Evolutionary conservation across 2,329 filamentous ascomycete species (phyloP).

Genomic region (Daldinia sp.): DNA sequence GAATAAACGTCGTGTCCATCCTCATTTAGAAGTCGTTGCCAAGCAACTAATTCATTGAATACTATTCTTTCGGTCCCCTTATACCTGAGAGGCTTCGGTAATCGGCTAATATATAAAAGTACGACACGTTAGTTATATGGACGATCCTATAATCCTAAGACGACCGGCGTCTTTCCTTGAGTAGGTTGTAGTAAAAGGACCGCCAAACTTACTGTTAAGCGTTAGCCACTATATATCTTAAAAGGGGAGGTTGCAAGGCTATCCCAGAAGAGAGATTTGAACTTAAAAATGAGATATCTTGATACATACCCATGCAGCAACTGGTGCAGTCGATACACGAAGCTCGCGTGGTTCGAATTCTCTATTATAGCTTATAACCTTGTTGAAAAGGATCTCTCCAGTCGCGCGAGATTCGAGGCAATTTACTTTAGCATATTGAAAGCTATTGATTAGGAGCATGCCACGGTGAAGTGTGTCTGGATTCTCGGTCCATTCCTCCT

Average conservation of each 20-base stretch:
- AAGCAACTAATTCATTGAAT: neutral
- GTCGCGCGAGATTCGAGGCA: neutral
- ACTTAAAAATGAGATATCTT: too few relatives aligned
- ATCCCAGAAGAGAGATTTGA: too few relatives aligned
- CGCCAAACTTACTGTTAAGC: too few relatives aligned
- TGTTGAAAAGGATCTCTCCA: neutral
- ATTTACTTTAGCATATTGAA: neutral
- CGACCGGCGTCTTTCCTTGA: too few relatives aligned
- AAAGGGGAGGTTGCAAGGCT: too few relatives aligned
- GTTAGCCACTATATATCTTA: too few relatives aligned
- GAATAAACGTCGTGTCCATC: too few relatives aligned
- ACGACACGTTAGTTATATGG: too few relatives aligned
- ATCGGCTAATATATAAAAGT: too few relatives aligned
- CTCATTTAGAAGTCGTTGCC: neutral
- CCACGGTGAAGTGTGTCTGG: neutral
- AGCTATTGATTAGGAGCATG: neutral
- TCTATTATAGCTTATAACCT: neutral
- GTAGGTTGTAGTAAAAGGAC: too few relatives aligned
- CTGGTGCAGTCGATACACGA: neutral
- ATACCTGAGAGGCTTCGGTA: neutral
- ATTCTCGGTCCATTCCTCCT: neutral
- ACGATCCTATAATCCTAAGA: too few relatives aligned
- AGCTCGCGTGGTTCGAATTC: neutral
- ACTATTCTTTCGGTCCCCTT: neutral
- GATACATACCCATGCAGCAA: too few relatives aligned